Evolutionary conservation across 176 grass and related monocot species (phyloP), one percentile per base, ranked within the genome.

Genomic region (bread wheat (Triticum aestivum)): DNA sequence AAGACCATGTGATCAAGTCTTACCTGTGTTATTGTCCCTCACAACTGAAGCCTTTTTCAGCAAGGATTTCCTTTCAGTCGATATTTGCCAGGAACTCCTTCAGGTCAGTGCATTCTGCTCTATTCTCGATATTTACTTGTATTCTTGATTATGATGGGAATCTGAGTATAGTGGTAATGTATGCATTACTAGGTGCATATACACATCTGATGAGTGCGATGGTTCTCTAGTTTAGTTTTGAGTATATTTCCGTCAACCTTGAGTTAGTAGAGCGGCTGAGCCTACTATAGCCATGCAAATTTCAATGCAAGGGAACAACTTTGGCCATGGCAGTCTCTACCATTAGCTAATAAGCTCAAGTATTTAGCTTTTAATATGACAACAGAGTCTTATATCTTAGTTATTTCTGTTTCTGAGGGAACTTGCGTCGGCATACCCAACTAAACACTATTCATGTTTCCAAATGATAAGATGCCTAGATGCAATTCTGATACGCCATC

Each of bases 21-120:
- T 94, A 75, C 44, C 69, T 35, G 90, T 94, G 81, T 80, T 96
- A 49, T 78, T 86, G 14, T 92, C 93, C 65, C 88, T 96, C 80
- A 91, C 94, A 67, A 89, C 91, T 65, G 87, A 96, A 85, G 71
- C 86, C 5, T 98, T 98, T 87, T 98, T 98, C 82, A 89, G 61
- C 30, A 83, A 89, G 67, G 86, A 86, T 78, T 94, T 92, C 51
- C 52, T 96, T 88, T 88, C 90, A 68, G 59, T 87, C 41, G 88
- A 91, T 75, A 86, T 89, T 61, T 98, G 93, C 85, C 76, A 76
- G 56, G 90, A 98, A 82, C 91, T 98, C 66, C 73, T 96, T 69
- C 93, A 98, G 96, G 96, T 95, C 89, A 92, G 87, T 84, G 72
- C 38, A 63, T 27, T 34, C 34, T 69, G 38, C 51, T 81, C 45